Evolutionary conservation across 2,329 filamentous ascomycete genomes (phyloP).

Genomic region (Penicillium sp.): DNA sequence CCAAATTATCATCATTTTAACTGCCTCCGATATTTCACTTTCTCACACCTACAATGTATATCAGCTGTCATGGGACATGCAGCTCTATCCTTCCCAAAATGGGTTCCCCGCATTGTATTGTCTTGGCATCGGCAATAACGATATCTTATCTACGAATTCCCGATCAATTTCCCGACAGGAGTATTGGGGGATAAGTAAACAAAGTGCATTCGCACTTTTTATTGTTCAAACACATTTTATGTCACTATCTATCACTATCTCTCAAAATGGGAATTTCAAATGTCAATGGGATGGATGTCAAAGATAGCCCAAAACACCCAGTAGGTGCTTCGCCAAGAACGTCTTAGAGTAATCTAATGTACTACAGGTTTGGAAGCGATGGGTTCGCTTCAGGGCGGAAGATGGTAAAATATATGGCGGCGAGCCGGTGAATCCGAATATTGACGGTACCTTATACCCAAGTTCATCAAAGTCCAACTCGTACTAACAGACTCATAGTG

Average conservation of each 20-base stretch:
- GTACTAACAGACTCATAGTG: conserved; percentile 4
- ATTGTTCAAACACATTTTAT: neutral
- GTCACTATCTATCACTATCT: neutral
- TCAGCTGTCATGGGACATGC: neutral
- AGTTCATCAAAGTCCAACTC: neutral
- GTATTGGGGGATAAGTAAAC: conserved; percentile 2
- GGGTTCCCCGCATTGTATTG: conserved; percentile 13
- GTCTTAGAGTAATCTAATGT: neutral
- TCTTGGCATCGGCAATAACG: conserved; percentile 13
- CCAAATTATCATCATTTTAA: neutral
- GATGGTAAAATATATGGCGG: conserved; percentile 12
- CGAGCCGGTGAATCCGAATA: conserved; percentile 6
- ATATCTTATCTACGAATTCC: conserved; percentile 6
- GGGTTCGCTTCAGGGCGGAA: conserved; percentile 8
- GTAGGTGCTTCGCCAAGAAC: neutral
- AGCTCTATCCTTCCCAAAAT: neutral
- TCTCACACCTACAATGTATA: neutral
- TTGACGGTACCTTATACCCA: conserved; percentile 5
- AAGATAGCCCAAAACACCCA: neutral
- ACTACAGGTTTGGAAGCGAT: conserved; percentile 12
- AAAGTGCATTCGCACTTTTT: neutral
- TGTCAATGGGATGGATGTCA: neutral
- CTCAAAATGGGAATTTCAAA: conserved; percentile 8
- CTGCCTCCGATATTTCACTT: neutral
- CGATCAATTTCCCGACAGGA: conserved; percentile 12